These are phyloP conservation scores for Globisporangium nunn DNA, from an alignment of 352 stramenopile genomes.

Conservation along the genomic window DNA sequence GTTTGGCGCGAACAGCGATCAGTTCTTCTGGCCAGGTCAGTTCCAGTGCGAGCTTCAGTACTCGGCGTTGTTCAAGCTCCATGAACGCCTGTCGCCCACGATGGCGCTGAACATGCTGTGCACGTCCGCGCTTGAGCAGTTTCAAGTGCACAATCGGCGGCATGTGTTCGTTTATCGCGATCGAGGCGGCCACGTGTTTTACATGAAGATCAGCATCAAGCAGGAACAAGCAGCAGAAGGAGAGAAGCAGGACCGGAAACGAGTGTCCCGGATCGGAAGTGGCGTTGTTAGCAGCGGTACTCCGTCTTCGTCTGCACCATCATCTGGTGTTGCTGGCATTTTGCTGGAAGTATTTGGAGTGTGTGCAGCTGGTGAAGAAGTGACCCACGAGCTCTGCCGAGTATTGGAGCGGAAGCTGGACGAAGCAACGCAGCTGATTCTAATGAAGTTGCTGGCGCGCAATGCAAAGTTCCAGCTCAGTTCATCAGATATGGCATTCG, in stretches of 20 bases:
- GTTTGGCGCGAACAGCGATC: constrained; percentile 14
- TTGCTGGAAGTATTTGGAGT: constrained; percentile 81
- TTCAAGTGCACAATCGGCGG: constrained; percentile 85
- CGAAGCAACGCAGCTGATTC: constrained; percentile 74
- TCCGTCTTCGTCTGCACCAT: neutral
- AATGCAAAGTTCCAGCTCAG: constrained; percentile 85
- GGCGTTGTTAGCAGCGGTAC: neutral
- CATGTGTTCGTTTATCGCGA: constrained; percentile 87
- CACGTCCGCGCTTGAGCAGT: constrained; percentile 81
- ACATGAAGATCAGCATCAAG: constrained; percentile 82
- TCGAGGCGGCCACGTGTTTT: constrained; percentile 81
- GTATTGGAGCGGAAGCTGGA: constrained; percentile 83
- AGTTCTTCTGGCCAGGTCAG: constrained; percentile 84
- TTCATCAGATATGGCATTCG: constrained; percentile 60
- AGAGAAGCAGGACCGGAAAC: constrained; percentile 8
- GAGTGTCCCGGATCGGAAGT: constrained; percentile 9
- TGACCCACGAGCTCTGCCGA: constrained; percentile 76
- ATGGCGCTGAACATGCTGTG: constrained; percentile 80
- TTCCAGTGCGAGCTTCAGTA: constrained; percentile 84
- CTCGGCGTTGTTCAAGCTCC: constrained; percentile 66
- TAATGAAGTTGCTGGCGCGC: constrained; percentile 82
- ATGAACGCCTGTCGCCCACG: constrained; percentile 69
- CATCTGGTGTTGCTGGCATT: constrained; percentile 30
- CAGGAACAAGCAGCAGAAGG: constrained; percentile 12
- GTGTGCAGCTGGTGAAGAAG: constrained; percentile 69